Base-by-base conservation (phyloP, 1,139 yeast species). In the Pichia sp. region DNA sequence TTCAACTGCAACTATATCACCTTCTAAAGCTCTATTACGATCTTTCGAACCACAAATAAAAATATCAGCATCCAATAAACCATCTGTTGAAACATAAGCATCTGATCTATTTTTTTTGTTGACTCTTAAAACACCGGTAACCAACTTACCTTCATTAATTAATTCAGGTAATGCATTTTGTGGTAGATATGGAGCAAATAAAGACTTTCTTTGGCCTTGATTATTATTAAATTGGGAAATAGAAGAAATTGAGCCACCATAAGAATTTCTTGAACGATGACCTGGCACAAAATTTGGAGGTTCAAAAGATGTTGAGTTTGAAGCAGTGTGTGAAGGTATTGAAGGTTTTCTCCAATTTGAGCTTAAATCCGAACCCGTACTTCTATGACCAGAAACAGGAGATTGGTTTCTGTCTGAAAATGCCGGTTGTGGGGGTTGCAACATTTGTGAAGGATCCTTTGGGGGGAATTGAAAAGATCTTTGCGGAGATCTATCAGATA, bases 21-120 rank as follows among this genome's bases (percentile, higher is more conserved):
- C 97, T 68, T 92, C 98, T 47, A 92, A 72, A 12, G 98, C 97
- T 64, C 98, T 82, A 67, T 92, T 92, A 65, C 98, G 86, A 67
- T 92, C 98, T 66, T 92, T 92, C n/a, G 97, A 90, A 13, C 98
- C 98, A 71, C 97, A 94, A 56, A 92, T 92, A 64, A 89, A 92
- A 53, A 92, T 88, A 66, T 92, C 98, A 0, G 97, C 96, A 67
- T 92, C 98, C 55, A 92, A 74, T 40, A 90, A 76, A 3, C 97
- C 97, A 63, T 90, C 97, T 0, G 97, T 92, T 5, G 97, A 83
- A 18, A 92, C 97, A 68, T 94, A 92, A 1, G 98, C 98, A 67
- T 92, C 98, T 0, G 96, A 87, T 60, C 98, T 78, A 66, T 92
- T 92, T 68, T 92, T 92, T 65, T 89, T 89, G 68, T 92, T 92